Percentiles rank a stretch among this genome's conserved stretches.
Conservation (phyloP, 305 asterid genomes). For the Nicotiana rustica region DNA sequence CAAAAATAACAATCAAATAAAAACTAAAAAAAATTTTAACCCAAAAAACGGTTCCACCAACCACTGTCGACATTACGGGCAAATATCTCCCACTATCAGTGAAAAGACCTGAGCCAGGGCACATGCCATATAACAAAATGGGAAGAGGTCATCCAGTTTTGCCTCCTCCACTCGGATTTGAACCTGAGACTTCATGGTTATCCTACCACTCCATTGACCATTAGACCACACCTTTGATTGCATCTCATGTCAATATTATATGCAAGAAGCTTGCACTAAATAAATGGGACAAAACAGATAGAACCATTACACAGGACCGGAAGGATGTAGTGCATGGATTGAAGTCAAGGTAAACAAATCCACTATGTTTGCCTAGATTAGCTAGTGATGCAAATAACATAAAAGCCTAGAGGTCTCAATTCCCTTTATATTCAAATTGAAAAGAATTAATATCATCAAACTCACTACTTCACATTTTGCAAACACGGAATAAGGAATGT, state of each 20-base stretch:
- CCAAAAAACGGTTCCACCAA: neutral
- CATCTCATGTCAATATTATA: constrained; percentile 9
- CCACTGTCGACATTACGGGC: neutral
- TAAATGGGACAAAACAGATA: neutral
- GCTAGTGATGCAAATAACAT: constrained; percentile 28
- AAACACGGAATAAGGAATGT: constrained; percentile 5
- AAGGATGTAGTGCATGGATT: constrained; percentile 12
- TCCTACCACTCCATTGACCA: constrained; percentile 12
- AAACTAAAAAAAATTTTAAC: neutral
- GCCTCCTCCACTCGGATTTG: constrained; percentile 1
- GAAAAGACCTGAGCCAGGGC: neutral
- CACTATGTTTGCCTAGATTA: constrained; percentile 24
- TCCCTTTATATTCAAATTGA: neutral
- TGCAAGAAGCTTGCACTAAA: constrained; percentile 5
- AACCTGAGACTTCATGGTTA: neutral
- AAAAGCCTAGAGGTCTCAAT: neutral
- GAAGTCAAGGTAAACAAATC: constrained; percentile 11
- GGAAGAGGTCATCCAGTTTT: neutral
- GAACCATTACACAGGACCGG: constrained; percentile 24
- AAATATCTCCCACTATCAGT: neutral
- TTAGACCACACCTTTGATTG: neutral
- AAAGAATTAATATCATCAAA: constrained; percentile 6
- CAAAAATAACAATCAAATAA: constrained; percentile 9
- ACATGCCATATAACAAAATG: constrained; percentile 7
- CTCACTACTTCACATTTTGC: constrained; percentile 12